Percentiles rank a stretch among this genome's conserved stretches.
These are phyloP conservation scores for Eruca vesicaria DNA, from an alignment of 441 rosid species.

Conservation along the genomic window DNA sequence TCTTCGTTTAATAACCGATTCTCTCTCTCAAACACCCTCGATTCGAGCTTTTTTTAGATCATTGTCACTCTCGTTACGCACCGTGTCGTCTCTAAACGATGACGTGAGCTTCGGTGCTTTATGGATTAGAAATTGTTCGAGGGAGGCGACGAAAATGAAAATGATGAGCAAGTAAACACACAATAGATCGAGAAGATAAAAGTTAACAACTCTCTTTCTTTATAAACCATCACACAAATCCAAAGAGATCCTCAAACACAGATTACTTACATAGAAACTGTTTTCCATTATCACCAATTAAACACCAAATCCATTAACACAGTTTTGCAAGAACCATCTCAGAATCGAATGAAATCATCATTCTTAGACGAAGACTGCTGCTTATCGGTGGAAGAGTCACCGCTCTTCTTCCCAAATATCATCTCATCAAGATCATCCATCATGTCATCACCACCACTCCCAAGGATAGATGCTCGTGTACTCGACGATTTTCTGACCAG, in stretches of 20 bases:
- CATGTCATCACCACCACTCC: constrained; percentile 72
- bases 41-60: constrained; percentile 50
- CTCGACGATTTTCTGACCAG: constrained; percentile 69
- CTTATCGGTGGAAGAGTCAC: constrained; percentile 23
- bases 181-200: neutral
- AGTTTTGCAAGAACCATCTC: constrained; percentile 39
- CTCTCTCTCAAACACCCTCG: constrained; percentile 41
- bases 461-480: constrained; percentile 48
- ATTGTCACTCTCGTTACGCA: constrained; percentile 22
- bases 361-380: constrained; percentile 57
- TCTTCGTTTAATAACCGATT: constrained; percentile 40
- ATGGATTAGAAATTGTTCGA: constrained; percentile 52
- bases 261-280: constrained; percentile 82
- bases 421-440: constrained; percentile 97
- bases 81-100: constrained; percentile 45
- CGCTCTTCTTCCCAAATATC: constrained; percentile 88
- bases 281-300: constrained; percentile 78
- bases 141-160: constrained; percentile 49
- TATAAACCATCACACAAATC: constrained; percentile 18
- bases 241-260: constrained; percentile 47
- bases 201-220: neutral
- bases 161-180: no score
- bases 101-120: constrained; percentile 27
- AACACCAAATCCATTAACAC: constrained; percentile 34
- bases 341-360: constrained; percentile 64